These are phyloP conservation scores for Camellia lanceoleosa DNA, from an alignment of 148 eudicot genomes.

Conservation along the genomic window DNA sequence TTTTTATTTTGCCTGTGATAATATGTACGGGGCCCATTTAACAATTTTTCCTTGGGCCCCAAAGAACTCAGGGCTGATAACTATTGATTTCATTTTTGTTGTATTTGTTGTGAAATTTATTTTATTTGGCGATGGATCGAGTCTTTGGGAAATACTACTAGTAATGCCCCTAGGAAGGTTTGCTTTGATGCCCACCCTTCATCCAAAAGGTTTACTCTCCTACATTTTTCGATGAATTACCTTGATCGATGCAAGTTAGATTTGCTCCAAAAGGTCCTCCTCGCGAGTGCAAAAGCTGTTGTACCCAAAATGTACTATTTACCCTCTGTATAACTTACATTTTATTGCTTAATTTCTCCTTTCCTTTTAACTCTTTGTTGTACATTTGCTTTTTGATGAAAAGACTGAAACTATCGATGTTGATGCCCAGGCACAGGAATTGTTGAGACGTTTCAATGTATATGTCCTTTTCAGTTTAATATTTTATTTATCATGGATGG, in stretches of 20 bases:
- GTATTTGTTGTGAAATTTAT: not conserved
- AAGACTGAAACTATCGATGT: slow-evolving; percentile 48
- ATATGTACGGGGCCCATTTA: too few species aligned
- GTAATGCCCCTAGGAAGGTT: slow-evolving; percentile 42
- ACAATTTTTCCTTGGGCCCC: too few species aligned
- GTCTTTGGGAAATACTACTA: slow-evolving; percentile 13
- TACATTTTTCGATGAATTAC: slow-evolving; percentile 7
- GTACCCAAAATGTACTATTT: slow-evolving; percentile 56
- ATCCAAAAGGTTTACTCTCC: not conserved
- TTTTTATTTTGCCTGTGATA: too few species aligned
- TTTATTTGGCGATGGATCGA: slow-evolving; percentile 34
- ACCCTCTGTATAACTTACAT: not conserved
- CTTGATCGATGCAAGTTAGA: slow-evolving; percentile 42
- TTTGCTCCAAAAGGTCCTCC: slow-evolving; percentile 68
- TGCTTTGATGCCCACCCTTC: not conserved
- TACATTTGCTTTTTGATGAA: slow-evolving; percentile 41
- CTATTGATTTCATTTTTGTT: not conserved
- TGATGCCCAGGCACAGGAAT: slow-evolving; percentile 52
- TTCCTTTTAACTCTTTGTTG: slow-evolving; percentile 4
- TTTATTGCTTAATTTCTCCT: not conserved
- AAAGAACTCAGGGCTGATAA: not conserved
- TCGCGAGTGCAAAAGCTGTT: slow-evolving; percentile 37
- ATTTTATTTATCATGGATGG: not conserved
- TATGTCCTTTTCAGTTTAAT: not conserved
- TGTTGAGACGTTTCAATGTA: slow-evolving; percentile 64